These are phyloP conservation scores for Meyerozyma elateridarum DNA, from an alignment of 1,139 yeast species.

Conservation along the genomic window DNA sequence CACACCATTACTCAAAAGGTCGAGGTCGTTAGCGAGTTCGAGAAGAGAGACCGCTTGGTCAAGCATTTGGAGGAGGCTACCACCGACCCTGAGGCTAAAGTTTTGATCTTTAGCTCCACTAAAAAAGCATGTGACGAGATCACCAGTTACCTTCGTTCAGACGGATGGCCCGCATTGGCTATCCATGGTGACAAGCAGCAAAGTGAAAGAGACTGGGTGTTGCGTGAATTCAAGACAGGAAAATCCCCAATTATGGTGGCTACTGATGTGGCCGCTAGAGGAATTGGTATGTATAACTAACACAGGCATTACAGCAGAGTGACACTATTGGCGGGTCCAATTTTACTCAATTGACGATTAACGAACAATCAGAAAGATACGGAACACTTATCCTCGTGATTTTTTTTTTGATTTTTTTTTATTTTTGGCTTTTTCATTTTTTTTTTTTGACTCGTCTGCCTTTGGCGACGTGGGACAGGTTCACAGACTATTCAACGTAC, in stretches of 20 bases:
- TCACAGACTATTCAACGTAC: neutral
- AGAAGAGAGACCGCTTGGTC: constrained; percentile 84
- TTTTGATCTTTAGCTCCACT: constrained; percentile 86
- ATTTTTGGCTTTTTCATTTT: neutral
- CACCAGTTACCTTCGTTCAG: constrained; percentile 85
- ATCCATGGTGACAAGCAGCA: constrained; percentile 99
- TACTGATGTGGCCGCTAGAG: constrained; percentile 32
- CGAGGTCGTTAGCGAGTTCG: constrained; percentile 86
- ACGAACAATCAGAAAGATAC: no score
- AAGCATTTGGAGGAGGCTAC: constrained; percentile 84
- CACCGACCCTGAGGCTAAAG: constrained; percentile 71
- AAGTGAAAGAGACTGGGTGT: constrained; percentile 98
- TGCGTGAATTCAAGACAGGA: constrained; percentile 86
- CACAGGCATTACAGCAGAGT: constrained; percentile 3
- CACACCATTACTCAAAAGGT: constrained; percentile 93
- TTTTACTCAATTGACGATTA: no score
- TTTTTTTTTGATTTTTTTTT: neutral
- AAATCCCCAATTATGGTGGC: constrained; percentile 97
- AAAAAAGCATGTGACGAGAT: constrained; percentile 97
- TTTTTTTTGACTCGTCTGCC: neutral
- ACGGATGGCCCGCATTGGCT: constrained; percentile 99
- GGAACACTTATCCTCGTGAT: constrained; percentile 1
- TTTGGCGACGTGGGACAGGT: constrained; percentile 1
- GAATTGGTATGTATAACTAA: constrained; percentile 83
- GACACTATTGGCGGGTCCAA: no score